A percentile compares a stretch with the other conserved stretches of the same genome.
Evolutionary conservation across 1,284 basidiomycete species (phyloP).

Genomic region (Ganoderma resinaceum): DNA sequence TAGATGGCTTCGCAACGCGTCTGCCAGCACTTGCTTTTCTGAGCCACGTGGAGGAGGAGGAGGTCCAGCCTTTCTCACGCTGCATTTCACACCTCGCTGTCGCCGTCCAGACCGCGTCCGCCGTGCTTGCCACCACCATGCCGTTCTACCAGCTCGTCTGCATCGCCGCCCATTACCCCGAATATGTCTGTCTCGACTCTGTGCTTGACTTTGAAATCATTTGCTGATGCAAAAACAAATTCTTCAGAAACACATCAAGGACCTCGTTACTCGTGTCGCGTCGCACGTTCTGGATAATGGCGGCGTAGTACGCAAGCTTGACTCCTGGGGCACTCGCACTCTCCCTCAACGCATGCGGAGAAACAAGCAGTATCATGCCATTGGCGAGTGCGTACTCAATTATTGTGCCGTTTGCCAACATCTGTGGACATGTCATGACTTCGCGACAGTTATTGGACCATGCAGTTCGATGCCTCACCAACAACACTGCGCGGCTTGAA

Average conservation of each 20-base stretch:
- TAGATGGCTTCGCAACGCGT: constrained; percentile 20
- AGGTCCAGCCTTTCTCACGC: constrained; percentile 28
- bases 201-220: not conserved
- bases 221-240: constrained; percentile 8
- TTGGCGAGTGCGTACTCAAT: constrained; percentile 77
- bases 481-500: constrained; percentile 69
- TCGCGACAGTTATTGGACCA: constrained; percentile 81
- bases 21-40: constrained; percentile 23
- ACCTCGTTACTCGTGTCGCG: constrained; percentile 78
- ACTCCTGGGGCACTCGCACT: constrained; percentile 76
- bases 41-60: constrained; percentile 24
- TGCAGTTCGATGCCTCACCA: constrained; percentile 89
- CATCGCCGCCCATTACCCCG: constrained; percentile 73
- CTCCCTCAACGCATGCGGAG: constrained; percentile 82
- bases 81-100: constrained; percentile 20
- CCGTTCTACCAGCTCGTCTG: constrained; percentile 85
- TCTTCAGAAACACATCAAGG: constrained; percentile 74
- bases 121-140: constrained; percentile 51
- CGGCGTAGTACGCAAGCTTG: constrained; percentile 81
- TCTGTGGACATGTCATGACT: not conserved
- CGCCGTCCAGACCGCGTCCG: constrained; percentile 8
- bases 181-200: constrained; percentile 62
- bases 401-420: not conserved
- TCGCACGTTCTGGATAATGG: constrained; percentile 79
- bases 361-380: constrained; percentile 65